Conservation (phyloP, 306 rosid genomes). For the Quercus ilex region DNA sequence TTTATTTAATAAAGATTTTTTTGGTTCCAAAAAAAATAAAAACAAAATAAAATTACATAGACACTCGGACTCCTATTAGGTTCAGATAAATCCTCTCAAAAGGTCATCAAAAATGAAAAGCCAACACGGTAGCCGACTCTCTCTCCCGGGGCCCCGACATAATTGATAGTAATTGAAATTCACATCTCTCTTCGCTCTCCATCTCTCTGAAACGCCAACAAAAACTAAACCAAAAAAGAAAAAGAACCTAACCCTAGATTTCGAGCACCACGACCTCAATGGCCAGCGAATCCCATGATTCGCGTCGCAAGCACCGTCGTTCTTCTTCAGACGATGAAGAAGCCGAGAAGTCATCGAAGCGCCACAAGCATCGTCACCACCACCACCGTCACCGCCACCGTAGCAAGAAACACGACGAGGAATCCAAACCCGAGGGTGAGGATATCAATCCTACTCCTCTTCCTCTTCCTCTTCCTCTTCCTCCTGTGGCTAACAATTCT, state of each 20-base stretch:
- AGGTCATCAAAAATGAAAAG: no score
- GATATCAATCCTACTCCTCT: slow-evolving; percentile 28
- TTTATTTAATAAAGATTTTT: no score
- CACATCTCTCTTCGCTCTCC: background rate
- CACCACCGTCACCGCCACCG: slow-evolving; percentile 56
- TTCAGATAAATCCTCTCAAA: no score
- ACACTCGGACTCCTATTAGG: no score
- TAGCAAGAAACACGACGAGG: slow-evolving; percentile 51
- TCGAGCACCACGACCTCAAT: slow-evolving; percentile 24
- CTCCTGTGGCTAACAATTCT: slow-evolving; percentile 6
- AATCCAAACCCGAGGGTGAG: slow-evolving; percentile 28
- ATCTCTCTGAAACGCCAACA: background rate
- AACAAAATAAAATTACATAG: no score
- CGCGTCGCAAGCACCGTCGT: slow-evolving; percentile 70
- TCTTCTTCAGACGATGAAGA: slow-evolving; percentile 50
- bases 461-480: slow-evolving; percentile 20
- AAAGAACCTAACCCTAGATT: slow-evolving; percentile 55
- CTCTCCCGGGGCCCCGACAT: no score
- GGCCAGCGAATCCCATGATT: slow-evolving; percentile 57
- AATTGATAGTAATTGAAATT: background rate
- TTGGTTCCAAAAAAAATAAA: no score
- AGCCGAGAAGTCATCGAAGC: slow-evolving; percentile 61
- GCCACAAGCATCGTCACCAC: slow-evolving; percentile 82
- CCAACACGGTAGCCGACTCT: no score
- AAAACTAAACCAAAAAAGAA: background rate